phyloP scores from a whole-genome alignment of 257 asterid species.

The Oldenlandia corymbosa region DNA sequence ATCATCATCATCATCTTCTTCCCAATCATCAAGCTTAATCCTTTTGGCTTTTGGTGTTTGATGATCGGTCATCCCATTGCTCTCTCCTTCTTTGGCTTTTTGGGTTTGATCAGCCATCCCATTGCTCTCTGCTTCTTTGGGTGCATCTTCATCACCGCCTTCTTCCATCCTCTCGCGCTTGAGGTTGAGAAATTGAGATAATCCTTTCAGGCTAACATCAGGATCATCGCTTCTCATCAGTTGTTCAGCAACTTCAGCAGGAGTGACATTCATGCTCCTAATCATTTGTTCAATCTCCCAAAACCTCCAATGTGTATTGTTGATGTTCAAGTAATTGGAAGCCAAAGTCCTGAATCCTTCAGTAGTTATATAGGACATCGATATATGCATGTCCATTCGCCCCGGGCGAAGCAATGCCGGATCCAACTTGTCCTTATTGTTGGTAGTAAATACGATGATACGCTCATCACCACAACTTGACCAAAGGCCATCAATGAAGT shows the following conservation, averaged over 20 bases:
- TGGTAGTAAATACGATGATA: conserved; percentile 64
- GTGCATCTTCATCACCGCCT: neutral
- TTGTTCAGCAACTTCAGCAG: conserved; percentile 78
- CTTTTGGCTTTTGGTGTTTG: too few relatives aligned
- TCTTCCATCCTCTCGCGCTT: conserved; percentile 22
- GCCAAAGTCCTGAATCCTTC: conserved; percentile 54
- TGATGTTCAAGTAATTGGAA: conserved; percentile 40
- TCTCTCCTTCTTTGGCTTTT: too few relatives aligned
- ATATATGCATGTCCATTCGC: conserved; percentile 83
- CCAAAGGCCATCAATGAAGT: conserved; percentile 84
- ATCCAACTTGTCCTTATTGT: conserved; percentile 62
- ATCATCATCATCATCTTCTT: too few relatives aligned
- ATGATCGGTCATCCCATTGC: too few relatives aligned
- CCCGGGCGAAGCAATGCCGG: conserved; percentile 80
- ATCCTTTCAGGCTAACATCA: conserved; percentile 33
- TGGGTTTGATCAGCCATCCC: conserved; percentile 1
- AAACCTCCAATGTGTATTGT: conserved; percentile 22
- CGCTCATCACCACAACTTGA: conserved; percentile 79
- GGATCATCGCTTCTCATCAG: conserved; percentile 65
- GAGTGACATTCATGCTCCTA: conserved; percentile 34
- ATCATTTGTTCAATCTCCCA: conserved; percentile 39
- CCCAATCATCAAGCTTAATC: too few relatives aligned
- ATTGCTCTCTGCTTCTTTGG: conserved; percentile 4
- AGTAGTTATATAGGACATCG: conserved; percentile 59
- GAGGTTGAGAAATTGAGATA: conserved; percentile 42